These are phyloP conservation scores for Entomophthora muscae DNA, from an alignment of 371 early-diverging fungal species.

Conservation along the genomic window DNA sequence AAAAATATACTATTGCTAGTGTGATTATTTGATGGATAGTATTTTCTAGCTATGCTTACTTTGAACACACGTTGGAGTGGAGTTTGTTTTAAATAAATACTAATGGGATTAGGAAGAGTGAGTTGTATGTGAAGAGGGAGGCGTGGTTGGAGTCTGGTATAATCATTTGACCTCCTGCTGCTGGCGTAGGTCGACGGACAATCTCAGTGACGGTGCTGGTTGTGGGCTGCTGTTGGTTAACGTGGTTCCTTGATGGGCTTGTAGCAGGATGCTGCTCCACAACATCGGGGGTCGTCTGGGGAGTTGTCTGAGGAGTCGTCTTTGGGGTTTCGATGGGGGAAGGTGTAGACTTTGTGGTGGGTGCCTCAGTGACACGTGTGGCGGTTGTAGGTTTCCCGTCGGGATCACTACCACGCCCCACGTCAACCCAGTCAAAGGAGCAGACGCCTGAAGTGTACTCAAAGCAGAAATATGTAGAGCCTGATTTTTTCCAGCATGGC, in stretches of 20 bases:
- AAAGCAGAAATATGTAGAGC: background rate
- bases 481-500: constrained; percentile 7
- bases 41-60: too few species aligned
- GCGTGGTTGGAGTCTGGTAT: too few species aligned
- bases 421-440: constrained; percentile 4
- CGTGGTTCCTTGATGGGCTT: background rate
- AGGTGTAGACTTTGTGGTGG: background rate
- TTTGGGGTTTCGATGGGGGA: background rate
- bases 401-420: background rate
- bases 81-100: too few species aligned
- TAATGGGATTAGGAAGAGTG: too few species aligned
- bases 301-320: background rate
- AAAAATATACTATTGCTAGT: too few species aligned
- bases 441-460: background rate
- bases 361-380: background rate
- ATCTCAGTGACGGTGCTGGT: background rate
- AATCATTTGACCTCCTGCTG: too few species aligned
- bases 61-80: too few species aligned
- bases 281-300: background rate
- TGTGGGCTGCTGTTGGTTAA: background rate
- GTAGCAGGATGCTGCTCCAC: background rate
- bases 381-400: background rate
- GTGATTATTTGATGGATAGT: too few species aligned
- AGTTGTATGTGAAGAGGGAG: too few species aligned
- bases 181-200: background rate